These are phyloP conservation scores for Paraphaeosphaeria minitans DNA, from an alignment of 2,329 filamentous ascomycete genomes.

Conservation along the genomic window DNA sequence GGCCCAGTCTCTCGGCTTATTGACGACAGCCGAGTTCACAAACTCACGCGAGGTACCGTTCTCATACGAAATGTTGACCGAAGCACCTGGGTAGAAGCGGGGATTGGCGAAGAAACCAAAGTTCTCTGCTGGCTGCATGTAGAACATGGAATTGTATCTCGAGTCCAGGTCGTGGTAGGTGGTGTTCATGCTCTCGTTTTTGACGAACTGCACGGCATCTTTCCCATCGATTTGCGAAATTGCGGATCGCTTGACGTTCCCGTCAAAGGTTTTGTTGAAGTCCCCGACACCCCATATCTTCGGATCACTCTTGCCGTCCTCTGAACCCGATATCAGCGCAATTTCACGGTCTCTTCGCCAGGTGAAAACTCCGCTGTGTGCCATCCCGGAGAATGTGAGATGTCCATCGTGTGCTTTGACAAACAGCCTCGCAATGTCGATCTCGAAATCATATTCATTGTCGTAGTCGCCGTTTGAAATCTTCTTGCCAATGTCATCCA, in stretches of 20 bases:
- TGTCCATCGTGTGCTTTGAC: conserved; percentile 43
- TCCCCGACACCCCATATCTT: conserved; percentile 40
- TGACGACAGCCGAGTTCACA: conserved; percentile 36
- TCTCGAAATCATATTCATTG: conserved; percentile 52
- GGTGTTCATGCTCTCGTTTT: conserved; percentile 35
- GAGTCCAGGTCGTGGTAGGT: conserved; percentile 50
- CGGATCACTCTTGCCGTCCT: conserved; percentile 34
- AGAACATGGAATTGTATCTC: conserved; percentile 48
- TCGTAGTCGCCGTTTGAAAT: conserved; percentile 39
- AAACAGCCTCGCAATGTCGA: conserved; percentile 40
- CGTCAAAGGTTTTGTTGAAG: conserved; percentile 32
- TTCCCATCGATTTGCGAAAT: conserved; percentile 46
- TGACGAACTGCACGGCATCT: conserved; percentile 42
- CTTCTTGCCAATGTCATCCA: conserved; percentile 43
- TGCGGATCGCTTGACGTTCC: conserved; percentile 37
- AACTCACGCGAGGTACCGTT: conserved; percentile 43
- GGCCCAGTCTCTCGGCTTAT: conserved; percentile 32
- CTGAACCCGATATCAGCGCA: conserved; percentile 39
- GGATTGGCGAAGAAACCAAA: conserved; percentile 40
- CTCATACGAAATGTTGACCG: conserved; percentile 39
- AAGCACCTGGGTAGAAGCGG: conserved; percentile 39
- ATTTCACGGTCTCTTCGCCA: conserved; percentile 39
- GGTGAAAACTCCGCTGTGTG: conserved; percentile 43
- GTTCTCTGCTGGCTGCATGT: conserved; percentile 38
- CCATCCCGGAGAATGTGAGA: conserved; percentile 44